Percentiles rank a stretch among this genome's conserved stretches.
These are phyloP conservation scores for Claviceps monticola DNA, from an alignment of 2,329 filamentous ascomycete genomes.

Conservation along the genomic window DNA sequence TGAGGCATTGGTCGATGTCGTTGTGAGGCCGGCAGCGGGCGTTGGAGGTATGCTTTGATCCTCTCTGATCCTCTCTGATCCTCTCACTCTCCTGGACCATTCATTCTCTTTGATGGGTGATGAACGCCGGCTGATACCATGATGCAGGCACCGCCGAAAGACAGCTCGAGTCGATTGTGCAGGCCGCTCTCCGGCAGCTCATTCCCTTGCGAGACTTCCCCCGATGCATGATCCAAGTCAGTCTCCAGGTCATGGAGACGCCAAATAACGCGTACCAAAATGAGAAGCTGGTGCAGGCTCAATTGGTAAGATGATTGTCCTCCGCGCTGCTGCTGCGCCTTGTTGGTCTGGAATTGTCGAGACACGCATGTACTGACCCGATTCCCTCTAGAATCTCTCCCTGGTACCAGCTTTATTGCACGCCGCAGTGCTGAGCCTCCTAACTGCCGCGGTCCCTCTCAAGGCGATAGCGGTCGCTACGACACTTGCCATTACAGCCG, in stretches of 20 bases:
- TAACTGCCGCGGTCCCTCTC: conserved; percentile 73
- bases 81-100: too few relatives aligned
- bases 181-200: conserved; percentile 58
- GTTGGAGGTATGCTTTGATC: conserved; percentile 50
- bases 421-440: conserved; percentile 60
- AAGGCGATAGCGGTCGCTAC: conserved; percentile 55
- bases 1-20: conserved; percentile 80
- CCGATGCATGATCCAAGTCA: conserved; percentile 64
- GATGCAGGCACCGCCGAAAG: conserved; percentile 53
- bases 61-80: not conserved
- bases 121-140: not conserved
- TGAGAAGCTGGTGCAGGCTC: conserved; percentile 44
- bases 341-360: not conserved
- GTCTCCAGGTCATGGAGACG: conserved; percentile 59
- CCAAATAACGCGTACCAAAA: conserved; percentile 53
- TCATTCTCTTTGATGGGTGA: not conserved
- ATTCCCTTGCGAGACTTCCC: conserved; percentile 65
- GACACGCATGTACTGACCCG: conserved; percentile 7
- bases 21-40: conserved; percentile 73
- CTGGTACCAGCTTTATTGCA: conserved; percentile 75
- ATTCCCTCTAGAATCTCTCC: conserved; percentile 48
- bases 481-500: conserved; percentile 42
- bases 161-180: conserved; percentile 66
- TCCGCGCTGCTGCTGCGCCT: not conserved
- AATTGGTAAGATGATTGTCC: conserved; percentile 34